Percentiles rank a stretch among this genome's conserved stretches.
Evolutionary conservation across 495 filamentous ascomycete species (phyloP).

Genomic region (Talaromyces thailandensis): DNA sequence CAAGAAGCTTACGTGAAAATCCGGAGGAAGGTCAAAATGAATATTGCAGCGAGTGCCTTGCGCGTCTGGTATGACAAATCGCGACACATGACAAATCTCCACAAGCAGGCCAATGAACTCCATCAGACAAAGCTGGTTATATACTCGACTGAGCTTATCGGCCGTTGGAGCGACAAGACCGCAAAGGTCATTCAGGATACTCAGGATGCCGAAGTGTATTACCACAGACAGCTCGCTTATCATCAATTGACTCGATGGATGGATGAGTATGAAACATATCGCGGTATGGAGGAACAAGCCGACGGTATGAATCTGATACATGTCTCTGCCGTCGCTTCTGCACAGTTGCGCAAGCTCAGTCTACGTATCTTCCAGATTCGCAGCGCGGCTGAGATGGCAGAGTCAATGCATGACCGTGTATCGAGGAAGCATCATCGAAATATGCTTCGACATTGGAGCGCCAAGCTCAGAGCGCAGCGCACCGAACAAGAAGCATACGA

Average conservation of each 20-base stretch:
- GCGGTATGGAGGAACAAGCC: constrained; percentile 41
- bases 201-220: constrained; percentile 32
- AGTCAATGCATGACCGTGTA: constrained; percentile 47
- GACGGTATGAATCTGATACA: constrained; percentile 35
- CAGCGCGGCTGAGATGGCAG: constrained; percentile 36
- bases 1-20: constrained; percentile 52
- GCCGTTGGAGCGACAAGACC: constrained; percentile 34
- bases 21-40: constrained; percentile 49
- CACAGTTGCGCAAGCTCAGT: constrained; percentile 40
- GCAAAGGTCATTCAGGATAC: constrained; percentile 26
- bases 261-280: constrained; percentile 28
- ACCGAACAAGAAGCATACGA: constrained; percentile 28
- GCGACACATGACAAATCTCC: constrained; percentile 25
- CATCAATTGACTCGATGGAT: constrained; percentile 39
- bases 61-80: constrained; percentile 36
- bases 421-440: constrained; percentile 44
- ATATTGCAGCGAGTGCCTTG: constrained; percentile 39
- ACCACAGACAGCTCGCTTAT: constrained; percentile 32
- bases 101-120: constrained; percentile 34
- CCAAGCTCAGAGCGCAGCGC: constrained; percentile 33
- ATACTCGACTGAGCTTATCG: constrained; percentile 28
- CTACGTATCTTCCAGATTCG: constrained; percentile 43
- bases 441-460: constrained; percentile 51
- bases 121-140: constrained; percentile 27
- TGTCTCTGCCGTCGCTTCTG: constrained; percentile 33